Evolutionary conservation across 1,284 basidiomycete species (phyloP), one percentile per base, ranked within the genome.

Genomic region (Ceratobasidium sp.): DNA sequence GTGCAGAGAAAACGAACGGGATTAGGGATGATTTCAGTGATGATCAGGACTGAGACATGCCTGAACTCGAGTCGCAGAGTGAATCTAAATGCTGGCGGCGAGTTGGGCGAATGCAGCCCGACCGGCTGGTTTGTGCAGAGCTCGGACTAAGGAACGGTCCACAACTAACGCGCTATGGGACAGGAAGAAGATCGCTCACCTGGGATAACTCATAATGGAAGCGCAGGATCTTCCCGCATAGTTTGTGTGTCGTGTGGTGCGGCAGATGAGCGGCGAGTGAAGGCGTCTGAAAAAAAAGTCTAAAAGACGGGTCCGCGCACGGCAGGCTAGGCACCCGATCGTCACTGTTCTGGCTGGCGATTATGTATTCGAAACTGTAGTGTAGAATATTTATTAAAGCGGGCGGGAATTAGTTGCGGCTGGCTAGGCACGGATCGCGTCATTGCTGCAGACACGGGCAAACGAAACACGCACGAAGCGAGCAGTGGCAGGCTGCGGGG

Each of bases 171-270:
- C 53, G 5, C 14, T 14, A n/a, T 36, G 26, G 53, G 10, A 14
- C 26, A 36, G 14, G 30, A 36, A 18, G 9, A 18, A 21, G 36
- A 1, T 30, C 23, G 14, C 53, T 36, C 18, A 55, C 53, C 53
- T 55, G 53, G 53, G 36, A 55, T 55, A 55, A 18, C 53, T 55
- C 53, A 55, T 55, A 55, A 55, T 55, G 32, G 53, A 36, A 55
- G 12, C n/a, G 10, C 16, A 18, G 14, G 53, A 55, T 36, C 30
- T 55, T 55, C 5, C 30, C 18, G 53, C 53, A 55, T 55, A 4
- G 53, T 18, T 55, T 18, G 28, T n/a, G 53, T 34, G 53, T 18
- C 53, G 32, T 36, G 8, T 55, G n/a, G 50, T 18, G 26, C 26
- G 16, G 16, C 18, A 14, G 14, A 5, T 26, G 28, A 18, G 52